Conservation (phyloP, 805 yeast genomes). For the Metschnikowia arizonensis region DNA sequence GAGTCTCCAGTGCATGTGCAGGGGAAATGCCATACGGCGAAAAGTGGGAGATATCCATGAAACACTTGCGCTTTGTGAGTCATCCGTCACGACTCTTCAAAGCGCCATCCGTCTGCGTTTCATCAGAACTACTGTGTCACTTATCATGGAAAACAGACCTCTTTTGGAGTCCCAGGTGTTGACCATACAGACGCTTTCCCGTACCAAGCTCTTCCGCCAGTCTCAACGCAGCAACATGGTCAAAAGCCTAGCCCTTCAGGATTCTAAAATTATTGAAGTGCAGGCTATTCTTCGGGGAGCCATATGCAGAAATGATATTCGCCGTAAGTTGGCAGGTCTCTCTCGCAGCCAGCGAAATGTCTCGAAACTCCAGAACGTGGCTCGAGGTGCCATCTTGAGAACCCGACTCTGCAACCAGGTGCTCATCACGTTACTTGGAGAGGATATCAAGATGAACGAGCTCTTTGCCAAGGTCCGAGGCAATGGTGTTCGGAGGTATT, state of each 20-base stretch:
- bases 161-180: conserved; percentile 22
- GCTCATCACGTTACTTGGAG: conserved; percentile 38
- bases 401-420: conserved; percentile 40
- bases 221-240: conserved; percentile 3
- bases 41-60: neutral
- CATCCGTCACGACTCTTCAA: conserved; percentile 28
- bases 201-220: conserved; percentile 14
- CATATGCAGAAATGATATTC: conserved; percentile 25
- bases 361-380: conserved; percentile 39
- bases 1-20: conserved; percentile 7
- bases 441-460: conserved; percentile 34
- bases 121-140: conserved; percentile 19
- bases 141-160: conserved; percentile 22
- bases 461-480: conserved; percentile 47
- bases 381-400: conserved; percentile 44
- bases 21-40: conserved; percentile 7
- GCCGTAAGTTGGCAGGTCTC: conserved; percentile 12
- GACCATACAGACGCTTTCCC: conserved; percentile 28
- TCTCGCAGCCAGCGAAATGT: conserved; percentile 7
- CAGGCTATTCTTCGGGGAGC: conserved; percentile 40
- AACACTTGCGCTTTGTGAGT: neutral
- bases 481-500: conserved; percentile 28
- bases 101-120: conserved; percentile 40
- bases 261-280: conserved; percentile 23
- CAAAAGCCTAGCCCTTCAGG: conserved; percentile 8